These are phyloP conservation scores for Chlorociboria aeruginascens DNA, from an alignment of 495 filamentous ascomycete genomes.

Conservation along the genomic window DNA sequence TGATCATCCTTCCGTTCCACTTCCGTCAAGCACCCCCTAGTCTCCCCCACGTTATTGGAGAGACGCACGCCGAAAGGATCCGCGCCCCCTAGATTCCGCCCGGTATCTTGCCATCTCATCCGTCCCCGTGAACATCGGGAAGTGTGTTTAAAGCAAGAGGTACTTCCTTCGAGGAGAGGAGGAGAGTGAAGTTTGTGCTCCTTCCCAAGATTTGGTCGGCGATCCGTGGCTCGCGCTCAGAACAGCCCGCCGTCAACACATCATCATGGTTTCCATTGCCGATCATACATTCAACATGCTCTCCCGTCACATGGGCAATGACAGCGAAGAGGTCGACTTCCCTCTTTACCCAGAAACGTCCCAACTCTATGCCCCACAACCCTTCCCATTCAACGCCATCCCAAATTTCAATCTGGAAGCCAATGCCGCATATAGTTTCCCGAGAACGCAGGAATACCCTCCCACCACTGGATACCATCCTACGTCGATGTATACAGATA, in stretches of 20 bases:
- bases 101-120: background rate
- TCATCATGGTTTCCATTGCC: conserved; percentile 16
- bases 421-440: conserved; percentile 8
- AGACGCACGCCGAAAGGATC: background rate
- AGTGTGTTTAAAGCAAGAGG: conserved; percentile 3
- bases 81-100: background rate
- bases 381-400: conserved; percentile 8
- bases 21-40: background rate
- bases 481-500: conserved; percentile 13
- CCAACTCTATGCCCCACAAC: conserved; percentile 7
- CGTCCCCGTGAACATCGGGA: conserved; percentile 3
- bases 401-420: conserved; percentile 13
- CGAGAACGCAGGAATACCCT: conserved; percentile 13
- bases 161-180: background rate
- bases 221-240: conserved; percentile 11
- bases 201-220: conserved; percentile 5
- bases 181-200: background rate
- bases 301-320: conserved; percentile 14
- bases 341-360: conserved; percentile 17
- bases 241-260: conserved; percentile 10
- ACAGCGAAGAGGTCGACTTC: conserved; percentile 18
- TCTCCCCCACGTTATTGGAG: conserved; percentile 4
- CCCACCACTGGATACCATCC: conserved; percentile 7
- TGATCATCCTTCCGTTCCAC: conserved; percentile 4
- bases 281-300: conserved; percentile 16